Base-by-base conservation (phyloP, 2,329 filamentous ascomycete species). In the Myriangium duriaei region DNA sequence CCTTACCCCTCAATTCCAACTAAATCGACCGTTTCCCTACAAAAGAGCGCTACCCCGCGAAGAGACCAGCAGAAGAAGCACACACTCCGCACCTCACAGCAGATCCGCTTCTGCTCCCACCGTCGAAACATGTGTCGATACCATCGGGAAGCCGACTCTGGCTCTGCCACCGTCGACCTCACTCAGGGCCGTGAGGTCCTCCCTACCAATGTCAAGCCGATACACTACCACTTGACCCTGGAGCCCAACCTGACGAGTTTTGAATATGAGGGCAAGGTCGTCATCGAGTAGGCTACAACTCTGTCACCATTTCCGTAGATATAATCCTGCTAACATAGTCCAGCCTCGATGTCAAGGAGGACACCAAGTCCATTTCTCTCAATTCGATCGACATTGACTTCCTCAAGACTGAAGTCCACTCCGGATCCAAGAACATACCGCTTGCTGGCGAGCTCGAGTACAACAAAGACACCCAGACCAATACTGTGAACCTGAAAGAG, bases 191-290 rank as follows among this genome's bases (percentile, higher is more conserved):
- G 88, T 51, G 81, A 93, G 67, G 79, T 96, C 47, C 71, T 96
- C 51, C 91, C 88, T 37, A 77, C 79, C 62, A 93, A 95, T 55
- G 85, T 95, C 53, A 81, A 88, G 59, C 87, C 88, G n/a, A 64
- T 71, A 28, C 86, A 96, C 65, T 96, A 96, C 63, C 76, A 93
- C 59, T 64, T 96, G 50, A 91, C 83, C 1, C 70, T 96, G 45
- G 91, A 96, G 65, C 86, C 88, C 39, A 76, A 95, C 65, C 82
- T 96, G 50, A 72, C 81, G 51, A 86, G 80, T 47, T 85, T 91
- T 61, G 85, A 76, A 46, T 96, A 88, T 57, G 74, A 88, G 42
- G 88, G 88, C 47, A 79, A 71, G 9, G 86, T 94, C 37, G 63
- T 76, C 41, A 87, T 96, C 54, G 84, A 94, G 69, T 76, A 65